phyloP scores from a whole-genome alignment of 495 filamentous ascomycete species.

The Xylaria nigripes region DNA sequence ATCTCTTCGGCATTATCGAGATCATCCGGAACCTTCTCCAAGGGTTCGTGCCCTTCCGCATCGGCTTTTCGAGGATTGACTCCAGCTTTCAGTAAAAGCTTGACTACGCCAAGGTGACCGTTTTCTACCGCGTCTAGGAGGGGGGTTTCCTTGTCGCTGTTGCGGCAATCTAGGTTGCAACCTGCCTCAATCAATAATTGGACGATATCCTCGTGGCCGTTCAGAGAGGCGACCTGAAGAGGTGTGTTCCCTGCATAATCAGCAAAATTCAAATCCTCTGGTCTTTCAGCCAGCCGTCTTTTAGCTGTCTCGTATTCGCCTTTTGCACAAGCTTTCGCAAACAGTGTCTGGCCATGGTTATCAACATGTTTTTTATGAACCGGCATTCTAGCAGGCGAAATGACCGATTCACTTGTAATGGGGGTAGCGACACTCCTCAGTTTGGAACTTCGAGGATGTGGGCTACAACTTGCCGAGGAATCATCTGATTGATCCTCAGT shows the following conservation, averaged over 20 bases:
- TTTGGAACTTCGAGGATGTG: slow-evolving; percentile 57
- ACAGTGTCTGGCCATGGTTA: slow-evolving; percentile 72
- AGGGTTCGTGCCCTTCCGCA: slow-evolving; percentile 74
- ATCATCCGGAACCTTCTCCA: slow-evolving; percentile 69
- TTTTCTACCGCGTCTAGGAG: slow-evolving; percentile 95
- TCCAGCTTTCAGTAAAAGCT: slow-evolving; percentile 70
- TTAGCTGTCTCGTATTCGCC: slow-evolving; percentile 66
- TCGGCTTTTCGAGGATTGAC: slow-evolving; percentile 86
- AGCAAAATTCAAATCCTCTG: slow-evolving; percentile 76
- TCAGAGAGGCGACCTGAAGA: slow-evolving; percentile 79
- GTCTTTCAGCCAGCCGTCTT: slow-evolving; percentile 60
- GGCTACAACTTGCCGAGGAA: slow-evolving; percentile 63
- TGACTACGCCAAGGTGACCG: slow-evolving; percentile 83
- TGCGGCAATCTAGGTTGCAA: slow-evolving; percentile 68
- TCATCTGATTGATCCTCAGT: slow-evolving; percentile 65
- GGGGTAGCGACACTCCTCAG: slow-evolving; percentile 55
- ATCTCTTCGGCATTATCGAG: slow-evolving; percentile 55
- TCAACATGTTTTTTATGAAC: slow-evolving; percentile 75
- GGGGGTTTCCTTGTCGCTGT: slow-evolving; percentile 86
- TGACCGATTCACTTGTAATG: slow-evolving; percentile 44
- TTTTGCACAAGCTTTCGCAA: slow-evolving; percentile 77
- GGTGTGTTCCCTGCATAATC: slow-evolving; percentile 94
- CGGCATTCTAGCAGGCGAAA: slow-evolving; percentile 60
- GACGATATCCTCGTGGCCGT: slow-evolving; percentile 75
- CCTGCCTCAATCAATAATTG: slow-evolving; percentile 70